Base-by-base conservation (phyloP, 2,329 filamentous ascomycete species). In the Fusarium proliferatum region DNA sequence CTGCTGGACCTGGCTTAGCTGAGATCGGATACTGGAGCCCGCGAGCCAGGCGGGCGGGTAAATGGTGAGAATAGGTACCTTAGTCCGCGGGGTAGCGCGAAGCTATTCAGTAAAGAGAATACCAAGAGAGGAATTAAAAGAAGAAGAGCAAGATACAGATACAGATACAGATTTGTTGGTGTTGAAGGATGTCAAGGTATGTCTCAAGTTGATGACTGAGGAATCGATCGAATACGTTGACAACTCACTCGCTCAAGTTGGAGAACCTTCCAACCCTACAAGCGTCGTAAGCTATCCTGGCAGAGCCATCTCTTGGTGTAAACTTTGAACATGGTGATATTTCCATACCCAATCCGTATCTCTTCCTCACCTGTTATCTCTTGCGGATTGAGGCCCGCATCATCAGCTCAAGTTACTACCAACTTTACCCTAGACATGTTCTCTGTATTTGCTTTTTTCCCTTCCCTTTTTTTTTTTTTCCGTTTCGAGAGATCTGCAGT, bases 41-140 rank as follows among this genome's bases (percentile, higher is more conserved):
- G 52, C 45, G 71, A 72, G 67, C 71, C 71, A 73, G 67, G 71
- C 71, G 71, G 71, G 67, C 59, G 71, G 71, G 56, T 73, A 74
- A 74, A 71, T 61, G 59, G 52, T 61, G 46, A 52, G 52, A 15
- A 43, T 59, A 46, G 13, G 30, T 48, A 19, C 48, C 30, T 30
- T 33, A 68, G 36, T 61, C 61, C 51, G 71, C 63, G 71, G 71
- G 71, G 71, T 74, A 68, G 62, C 63, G 64, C 21, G 33, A 69
- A 41, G 67, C 63, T 53, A 65, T 56, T 49, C 41, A 38, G n/a
- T 34, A 41, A 13, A 11, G 6, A 10, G 8, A 23, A 28, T 48
- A 48, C 9, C 45, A 48, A 53, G 39, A 46, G 15, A 26, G 9
- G 23, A 34, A 21, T 9, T 21, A 7, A 12, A 19, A 16, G 19